Conservation (phyloP, 2,329 filamentous ascomycete species). For the Trichophaea hybrida region DNA sequence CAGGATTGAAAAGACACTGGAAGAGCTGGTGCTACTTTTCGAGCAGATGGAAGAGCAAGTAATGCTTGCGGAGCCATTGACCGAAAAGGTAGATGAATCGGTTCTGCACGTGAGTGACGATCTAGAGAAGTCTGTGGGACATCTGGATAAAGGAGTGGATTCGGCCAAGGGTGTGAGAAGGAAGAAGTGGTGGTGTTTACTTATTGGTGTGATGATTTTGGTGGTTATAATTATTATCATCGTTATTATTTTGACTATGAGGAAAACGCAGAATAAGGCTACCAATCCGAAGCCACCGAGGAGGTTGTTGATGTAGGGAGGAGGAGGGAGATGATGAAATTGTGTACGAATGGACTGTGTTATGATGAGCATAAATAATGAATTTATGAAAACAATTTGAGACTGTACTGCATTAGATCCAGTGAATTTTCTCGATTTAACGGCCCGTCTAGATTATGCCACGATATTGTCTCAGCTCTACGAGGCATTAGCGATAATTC, state of each 20-base stretch:
- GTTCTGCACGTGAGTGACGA: constrained; percentile 52
- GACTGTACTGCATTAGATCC: background rate
- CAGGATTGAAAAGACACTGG: constrained; percentile 61
- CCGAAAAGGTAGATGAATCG: constrained; percentile 49
- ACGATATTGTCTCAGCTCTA: no score
- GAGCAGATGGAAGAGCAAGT: constrained; percentile 60
- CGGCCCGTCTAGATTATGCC: no score
- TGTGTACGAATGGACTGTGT: background rate
- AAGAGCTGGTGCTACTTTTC: constrained; percentile 56
- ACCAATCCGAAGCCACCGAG: background rate
- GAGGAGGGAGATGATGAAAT: background rate
- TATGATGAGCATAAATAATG: background rate
- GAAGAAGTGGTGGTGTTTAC: constrained; percentile 69
- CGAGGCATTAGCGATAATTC: no score
- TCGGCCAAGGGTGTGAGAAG: constrained; percentile 53
- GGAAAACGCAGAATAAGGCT: background rate
- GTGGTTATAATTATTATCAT: constrained; percentile 33
- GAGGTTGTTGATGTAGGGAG: background rate
- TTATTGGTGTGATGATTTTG: constrained; percentile 34
- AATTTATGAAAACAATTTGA: background rate
- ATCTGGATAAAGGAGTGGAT: constrained; percentile 54
- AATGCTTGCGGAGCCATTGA: constrained; percentile 53
- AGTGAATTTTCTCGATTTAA: no score
- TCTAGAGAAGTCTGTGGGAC: constrained; percentile 52
- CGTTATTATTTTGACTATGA: constrained; percentile 4